Evolutionary conservation across 257 asterid genomes (phyloP).

Genomic region (Apocynum venetum): DNA sequence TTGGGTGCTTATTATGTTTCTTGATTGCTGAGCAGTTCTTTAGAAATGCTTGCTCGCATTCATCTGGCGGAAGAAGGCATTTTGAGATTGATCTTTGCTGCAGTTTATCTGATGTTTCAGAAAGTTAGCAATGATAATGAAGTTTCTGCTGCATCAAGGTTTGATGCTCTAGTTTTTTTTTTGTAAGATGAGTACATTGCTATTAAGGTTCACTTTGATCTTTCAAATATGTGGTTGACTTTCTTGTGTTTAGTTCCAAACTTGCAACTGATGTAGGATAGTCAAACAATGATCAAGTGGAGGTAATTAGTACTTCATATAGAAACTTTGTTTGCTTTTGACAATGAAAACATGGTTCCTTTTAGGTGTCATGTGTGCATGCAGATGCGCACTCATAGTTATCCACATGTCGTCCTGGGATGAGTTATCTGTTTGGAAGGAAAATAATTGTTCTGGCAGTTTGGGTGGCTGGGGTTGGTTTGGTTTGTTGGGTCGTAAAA

Average conservation of each 20-base stretch:
- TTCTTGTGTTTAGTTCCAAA: neutral
- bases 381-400: neutral
- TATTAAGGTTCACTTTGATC: neutral
- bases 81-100: conserved; percentile 80
- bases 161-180: conserved; percentile 22
- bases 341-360: neutral
- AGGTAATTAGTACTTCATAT: neutral
- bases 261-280: neutral
- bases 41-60: conserved; percentile 72
- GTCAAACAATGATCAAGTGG: neutral
- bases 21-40: conserved; percentile 64
- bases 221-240: neutral
- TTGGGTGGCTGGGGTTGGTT: neutral
- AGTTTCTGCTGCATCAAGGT: conserved; percentile 90
- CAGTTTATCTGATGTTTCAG: conserved; percentile 63
- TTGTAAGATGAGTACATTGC: conserved; percentile 1
- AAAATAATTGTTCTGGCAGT: neutral
- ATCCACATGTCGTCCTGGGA: neutral
- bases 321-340: neutral
- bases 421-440: neutral
- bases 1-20: conserved; percentile 22
- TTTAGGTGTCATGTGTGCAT: neutral
- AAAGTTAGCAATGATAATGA: conserved; percentile 65
- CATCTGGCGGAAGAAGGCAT: conserved; percentile 88
- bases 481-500: neutral